phyloP scores from a whole-genome alignment of 352 stramenopile species.

The Phytophthora ohioensis region DNA sequence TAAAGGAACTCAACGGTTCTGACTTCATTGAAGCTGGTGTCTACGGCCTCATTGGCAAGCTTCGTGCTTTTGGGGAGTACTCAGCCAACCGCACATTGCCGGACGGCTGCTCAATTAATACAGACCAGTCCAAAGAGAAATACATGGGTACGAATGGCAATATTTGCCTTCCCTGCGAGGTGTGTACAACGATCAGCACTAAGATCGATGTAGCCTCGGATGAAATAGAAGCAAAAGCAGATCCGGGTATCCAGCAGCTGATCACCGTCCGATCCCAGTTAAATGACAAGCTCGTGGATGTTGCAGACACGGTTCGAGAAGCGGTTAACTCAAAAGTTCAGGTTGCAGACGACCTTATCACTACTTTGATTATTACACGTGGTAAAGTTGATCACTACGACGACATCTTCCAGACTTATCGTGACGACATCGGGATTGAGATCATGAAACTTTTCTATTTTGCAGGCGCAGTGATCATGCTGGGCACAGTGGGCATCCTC shows the following conservation, averaged over 20 bases:
- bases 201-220: constrained; percentile 33
- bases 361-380: constrained; percentile 39
- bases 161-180: constrained; percentile 63
- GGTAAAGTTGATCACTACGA: constrained; percentile 41
- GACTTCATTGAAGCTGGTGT: constrained; percentile 57
- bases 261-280: constrained; percentile 44
- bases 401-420: constrained; percentile 46
- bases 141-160: constrained; percentile 27
- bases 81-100: constrained; percentile 52
- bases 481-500: constrained; percentile 64
- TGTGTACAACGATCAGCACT: constrained; percentile 43
- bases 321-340: constrained; percentile 47
- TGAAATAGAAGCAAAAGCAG: constrained; percentile 56
- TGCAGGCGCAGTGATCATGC: constrained; percentile 44
- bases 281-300: constrained; percentile 46
- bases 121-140: constrained; percentile 18
- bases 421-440: constrained; percentile 36
- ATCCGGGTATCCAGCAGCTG: constrained; percentile 38
- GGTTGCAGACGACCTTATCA: constrained; percentile 31
- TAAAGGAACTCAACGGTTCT: constrained; percentile 43
- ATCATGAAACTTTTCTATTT: constrained; percentile 64
- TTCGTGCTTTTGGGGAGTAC: constrained; percentile 45
- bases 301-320: constrained; percentile 41
- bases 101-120: constrained; percentile 34
- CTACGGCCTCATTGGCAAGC: constrained; percentile 33